phyloP scores from a whole-genome alignment of 73 alveolate species.

The Uronychia binucleata region DNA sequence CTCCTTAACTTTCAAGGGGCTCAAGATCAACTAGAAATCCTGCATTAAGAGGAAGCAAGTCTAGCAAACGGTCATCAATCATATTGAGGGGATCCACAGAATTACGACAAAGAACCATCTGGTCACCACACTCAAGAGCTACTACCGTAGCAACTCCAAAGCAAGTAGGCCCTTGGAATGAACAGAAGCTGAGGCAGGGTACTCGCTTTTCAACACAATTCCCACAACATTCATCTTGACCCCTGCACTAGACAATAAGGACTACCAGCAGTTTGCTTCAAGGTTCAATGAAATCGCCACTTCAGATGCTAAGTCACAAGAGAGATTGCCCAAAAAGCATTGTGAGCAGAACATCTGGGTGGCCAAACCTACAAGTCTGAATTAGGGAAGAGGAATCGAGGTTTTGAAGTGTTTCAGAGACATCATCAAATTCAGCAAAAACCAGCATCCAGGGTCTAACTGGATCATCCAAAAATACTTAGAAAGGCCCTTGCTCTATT shows the following conservation, averaged over 20 bases:
- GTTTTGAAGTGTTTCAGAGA: background rate
- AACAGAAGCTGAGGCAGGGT: constrained; percentile 24
- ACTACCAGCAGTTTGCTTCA: constrained; percentile 22
- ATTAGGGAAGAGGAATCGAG: background rate
- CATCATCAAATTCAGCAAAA: background rate
- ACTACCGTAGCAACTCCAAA: constrained; percentile 29
- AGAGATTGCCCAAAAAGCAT: background rate
- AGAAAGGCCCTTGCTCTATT: constrained; percentile 80
- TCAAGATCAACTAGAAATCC: constrained; percentile 21
- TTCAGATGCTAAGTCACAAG: constrained; percentile 34
- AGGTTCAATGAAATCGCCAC: constrained; percentile 61
- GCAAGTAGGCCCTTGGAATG: constrained; percentile 22
- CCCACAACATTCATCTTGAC: constrained; percentile 64
- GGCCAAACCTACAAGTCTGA: background rate
- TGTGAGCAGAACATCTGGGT: background rate
- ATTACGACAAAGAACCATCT: constrained; percentile 61
- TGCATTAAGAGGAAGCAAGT: background rate
- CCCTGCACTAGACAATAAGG: constrained; percentile 42
- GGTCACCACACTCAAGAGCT: constrained; percentile 36
- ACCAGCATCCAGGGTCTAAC: constrained; percentile 14
- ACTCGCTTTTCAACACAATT: constrained; percentile 49
- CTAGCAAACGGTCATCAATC: constrained; percentile 42
- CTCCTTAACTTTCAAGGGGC: constrained; percentile 14
- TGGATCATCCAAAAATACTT: constrained; percentile 86
- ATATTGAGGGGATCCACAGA: constrained; percentile 48